phyloP scores from a whole-genome alignment of 1,139 yeast species.

The Yamadazyma blattariae region DNA sequence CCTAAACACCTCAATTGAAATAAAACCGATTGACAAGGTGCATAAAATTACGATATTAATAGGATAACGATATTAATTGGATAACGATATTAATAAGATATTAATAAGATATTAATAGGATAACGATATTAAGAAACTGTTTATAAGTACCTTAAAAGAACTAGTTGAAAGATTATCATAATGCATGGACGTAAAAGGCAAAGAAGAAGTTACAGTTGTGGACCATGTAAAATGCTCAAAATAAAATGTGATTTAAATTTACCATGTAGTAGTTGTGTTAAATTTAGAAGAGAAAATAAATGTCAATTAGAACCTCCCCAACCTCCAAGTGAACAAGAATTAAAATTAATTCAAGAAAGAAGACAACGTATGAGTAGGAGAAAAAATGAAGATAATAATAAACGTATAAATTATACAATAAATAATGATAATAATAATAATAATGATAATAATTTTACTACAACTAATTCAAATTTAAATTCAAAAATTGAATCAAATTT shows the following conservation, averaged over 20 bases:
- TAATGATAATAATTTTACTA: background rate
- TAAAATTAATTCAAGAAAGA: slow-evolving; percentile 22
- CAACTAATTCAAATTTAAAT: background rate
- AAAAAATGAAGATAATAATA: slow-evolving; percentile 1
- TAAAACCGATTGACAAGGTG: background rate
- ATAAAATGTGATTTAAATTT: slow-evolving; percentile 50
- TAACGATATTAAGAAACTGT: too few species aligned
- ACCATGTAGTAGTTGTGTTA: slow-evolving; percentile 50
- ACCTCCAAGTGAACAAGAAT: slow-evolving; percentile 39
- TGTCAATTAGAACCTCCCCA: slow-evolving; percentile 43
- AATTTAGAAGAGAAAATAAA: slow-evolving; percentile 37
- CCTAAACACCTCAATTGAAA: too few species aligned
- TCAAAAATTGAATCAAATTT: background rate
- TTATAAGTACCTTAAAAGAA: too few species aligned
- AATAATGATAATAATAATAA: background rate
- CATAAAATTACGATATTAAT: background rate
- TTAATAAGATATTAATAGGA: background rate
- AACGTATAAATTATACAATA: too few species aligned
- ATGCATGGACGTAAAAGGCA: slow-evolving; percentile 14
- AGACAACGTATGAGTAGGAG: slow-evolving; percentile 18
- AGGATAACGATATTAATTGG: background rate
- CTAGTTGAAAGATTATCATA: too few species aligned
- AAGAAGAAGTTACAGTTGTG: slow-evolving; percentile 55
- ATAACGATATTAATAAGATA: background rate
- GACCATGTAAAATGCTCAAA: slow-evolving; percentile 52